Percentiles rank a stretch among this genome's conserved stretches.
phyloP scores from a whole-genome alignment of 495 filamentous ascomycete species.

The Neurospora africana region DNA sequence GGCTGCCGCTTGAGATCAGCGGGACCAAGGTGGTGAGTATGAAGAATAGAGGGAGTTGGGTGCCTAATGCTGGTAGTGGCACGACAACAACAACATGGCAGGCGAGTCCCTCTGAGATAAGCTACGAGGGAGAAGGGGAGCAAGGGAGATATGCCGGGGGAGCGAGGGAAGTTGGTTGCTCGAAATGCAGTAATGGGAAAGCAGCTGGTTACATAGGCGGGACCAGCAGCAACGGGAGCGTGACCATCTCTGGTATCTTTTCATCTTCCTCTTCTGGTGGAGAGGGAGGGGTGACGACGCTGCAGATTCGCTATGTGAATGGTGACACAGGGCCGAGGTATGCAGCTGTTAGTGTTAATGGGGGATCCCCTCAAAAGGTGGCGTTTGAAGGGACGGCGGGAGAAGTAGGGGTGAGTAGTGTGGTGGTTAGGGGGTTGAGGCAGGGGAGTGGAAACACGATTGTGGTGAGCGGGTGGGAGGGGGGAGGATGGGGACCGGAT shows the following conservation, averaged over 20 bases:
- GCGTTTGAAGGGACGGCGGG: slow-evolving; percentile 34
- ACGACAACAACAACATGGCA: too few species aligned
- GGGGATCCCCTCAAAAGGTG: slow-evolving; percentile 33
- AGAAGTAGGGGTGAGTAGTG: slow-evolving; percentile 25
- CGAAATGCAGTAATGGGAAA: too few species aligned
- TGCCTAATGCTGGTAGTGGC: slow-evolving; percentile 30
- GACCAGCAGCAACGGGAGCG: slow-evolving; percentile 24
- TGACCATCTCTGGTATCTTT: slow-evolving; percentile 25
- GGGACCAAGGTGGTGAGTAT: slow-evolving; percentile 43
- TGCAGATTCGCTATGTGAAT: slow-evolving; percentile 44
- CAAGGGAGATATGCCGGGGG: slow-evolving; percentile 21
- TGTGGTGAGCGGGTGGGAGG: slow-evolving; percentile 35
- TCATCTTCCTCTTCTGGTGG: slow-evolving; percentile 1
- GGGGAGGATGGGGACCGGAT: slow-evolving; percentile 43
- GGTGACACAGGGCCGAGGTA: slow-evolving; percentile 40
- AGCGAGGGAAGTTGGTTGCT: slow-evolving; percentile 31
- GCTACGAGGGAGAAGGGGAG: slow-evolving; percentile 42
- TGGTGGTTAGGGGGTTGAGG: slow-evolving; percentile 34
- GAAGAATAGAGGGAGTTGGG: slow-evolving; percentile 45
- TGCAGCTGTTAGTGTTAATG: slow-evolving; percentile 48
- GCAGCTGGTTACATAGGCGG: slow-evolving; percentile 48
- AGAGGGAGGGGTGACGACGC: slow-evolving; percentile 35
- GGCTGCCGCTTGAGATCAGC: slow-evolving; percentile 50
- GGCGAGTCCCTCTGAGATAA: slow-evolving; percentile 34
- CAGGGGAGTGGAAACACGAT: slow-evolving; percentile 34